Evolutionary conservation across 2,329 filamentous ascomycete genomes (phyloP).

Genomic region (Botrytis byssoidea): DNA sequence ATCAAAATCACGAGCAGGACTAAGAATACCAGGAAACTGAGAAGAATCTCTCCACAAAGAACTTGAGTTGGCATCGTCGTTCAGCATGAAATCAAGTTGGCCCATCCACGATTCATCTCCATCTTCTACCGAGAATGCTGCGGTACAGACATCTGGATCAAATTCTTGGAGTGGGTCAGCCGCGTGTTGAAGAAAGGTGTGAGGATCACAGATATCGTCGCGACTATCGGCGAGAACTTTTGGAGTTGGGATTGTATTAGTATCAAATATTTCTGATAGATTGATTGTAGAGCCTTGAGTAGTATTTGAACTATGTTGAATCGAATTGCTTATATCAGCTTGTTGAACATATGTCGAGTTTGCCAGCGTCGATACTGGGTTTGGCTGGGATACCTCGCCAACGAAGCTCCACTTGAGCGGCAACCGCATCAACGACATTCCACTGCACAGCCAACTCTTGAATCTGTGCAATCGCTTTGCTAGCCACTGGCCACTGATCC

Average conservation of each 20-base stretch:
- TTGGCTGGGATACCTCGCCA: background rate
- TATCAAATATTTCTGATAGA: background rate
- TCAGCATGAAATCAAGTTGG: background rate
- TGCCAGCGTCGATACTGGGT: background rate
- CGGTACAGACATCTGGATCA: background rate
- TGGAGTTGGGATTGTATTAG: background rate
- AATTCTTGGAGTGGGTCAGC: background rate
- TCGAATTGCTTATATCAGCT: too few species aligned
- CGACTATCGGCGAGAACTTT: background rate
- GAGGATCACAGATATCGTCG: background rate
- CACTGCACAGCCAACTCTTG: background rate
- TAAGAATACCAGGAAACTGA: too few species aligned
- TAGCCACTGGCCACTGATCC: background rate
- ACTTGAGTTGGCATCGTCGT: background rate
- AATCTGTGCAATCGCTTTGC: background rate
- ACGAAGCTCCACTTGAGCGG: background rate
- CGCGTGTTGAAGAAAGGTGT: background rate
- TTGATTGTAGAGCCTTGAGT: background rate
- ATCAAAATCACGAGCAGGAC: too few species aligned
- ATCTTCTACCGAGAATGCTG: background rate
- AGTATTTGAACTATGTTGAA: too few species aligned
- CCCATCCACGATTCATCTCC: background rate
- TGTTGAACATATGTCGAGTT: too few species aligned
- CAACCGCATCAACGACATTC: background rate
- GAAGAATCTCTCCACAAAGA: background rate